Evolutionary conservation across 441 rosid genomes (phyloP).

Genomic region (Gossypium aridum): DNA sequence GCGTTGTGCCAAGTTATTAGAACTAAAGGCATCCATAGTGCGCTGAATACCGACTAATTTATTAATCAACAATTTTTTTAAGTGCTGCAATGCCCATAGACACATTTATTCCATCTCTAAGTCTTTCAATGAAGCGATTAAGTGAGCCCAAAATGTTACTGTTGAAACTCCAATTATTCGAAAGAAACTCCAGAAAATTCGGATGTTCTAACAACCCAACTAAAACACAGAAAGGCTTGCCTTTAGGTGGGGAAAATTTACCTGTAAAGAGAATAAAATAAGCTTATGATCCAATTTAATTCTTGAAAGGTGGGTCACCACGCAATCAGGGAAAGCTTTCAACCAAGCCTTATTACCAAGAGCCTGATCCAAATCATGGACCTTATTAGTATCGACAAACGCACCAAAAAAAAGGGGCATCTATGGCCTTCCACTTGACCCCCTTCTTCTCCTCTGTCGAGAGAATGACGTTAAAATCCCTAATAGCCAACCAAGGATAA

Average conservation of each 20-base stretch:
- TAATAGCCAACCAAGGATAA: neutral
- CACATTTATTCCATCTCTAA: neutral
- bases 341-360: neutral
- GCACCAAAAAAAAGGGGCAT: neutral
- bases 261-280: neutral
- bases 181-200: neutral
- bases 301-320: neutral
- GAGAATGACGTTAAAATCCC: neutral
- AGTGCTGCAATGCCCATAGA: neutral
- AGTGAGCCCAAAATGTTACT: neutral
- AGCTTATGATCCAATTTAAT: neutral
- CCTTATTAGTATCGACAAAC: neutral
- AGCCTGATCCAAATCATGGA: neutral
- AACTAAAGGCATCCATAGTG: neutral
- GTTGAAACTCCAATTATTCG: no score
- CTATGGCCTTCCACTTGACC: neutral
- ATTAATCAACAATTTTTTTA: neutral
- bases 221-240: neutral
- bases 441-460: neutral
- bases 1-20: neutral
- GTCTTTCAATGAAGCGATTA: neutral
- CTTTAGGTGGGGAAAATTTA: neutral
- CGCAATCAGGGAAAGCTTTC: neutral
- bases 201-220: neutral
- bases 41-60: neutral